phyloP scores from a whole-genome alignment of 176 grass and related monocot species.

The Oryza nivara region DNA sequence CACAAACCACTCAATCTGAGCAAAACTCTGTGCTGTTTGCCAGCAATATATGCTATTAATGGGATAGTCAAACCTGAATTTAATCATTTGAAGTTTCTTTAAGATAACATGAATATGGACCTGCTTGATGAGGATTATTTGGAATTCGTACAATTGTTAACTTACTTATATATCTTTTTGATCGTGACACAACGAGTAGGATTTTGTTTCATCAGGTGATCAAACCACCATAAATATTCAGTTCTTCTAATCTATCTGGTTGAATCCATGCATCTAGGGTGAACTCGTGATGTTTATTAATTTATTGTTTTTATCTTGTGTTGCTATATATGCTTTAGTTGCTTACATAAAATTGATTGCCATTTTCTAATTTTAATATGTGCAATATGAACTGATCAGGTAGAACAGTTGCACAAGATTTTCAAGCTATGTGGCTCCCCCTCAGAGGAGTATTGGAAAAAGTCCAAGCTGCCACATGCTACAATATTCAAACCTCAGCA shows the following conservation, averaged over 20 bases:
- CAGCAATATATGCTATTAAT: constrained; percentile 1
- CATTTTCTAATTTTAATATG: constrained; percentile 28
- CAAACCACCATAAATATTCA: constrained; percentile 3
- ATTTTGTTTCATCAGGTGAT: not conserved
- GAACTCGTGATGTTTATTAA: not conserved
- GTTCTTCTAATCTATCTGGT: not conserved
- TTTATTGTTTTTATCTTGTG: constrained; percentile 20
- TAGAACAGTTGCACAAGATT: constrained; percentile 74
- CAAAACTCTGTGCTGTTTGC: not conserved
- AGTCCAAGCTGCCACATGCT: constrained; percentile 65
- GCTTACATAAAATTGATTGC: constrained; percentile 9
- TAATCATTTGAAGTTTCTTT: constrained; percentile 12
- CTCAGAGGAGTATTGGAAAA: constrained; percentile 71
- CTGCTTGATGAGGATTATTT: not conserved
- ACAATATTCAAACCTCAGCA: constrained; percentile 65
- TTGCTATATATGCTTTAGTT: constrained; percentile 21
- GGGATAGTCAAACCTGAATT: constrained; percentile 1
- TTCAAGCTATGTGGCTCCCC: constrained; percentile 71
- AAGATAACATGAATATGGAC: constrained; percentile 5
- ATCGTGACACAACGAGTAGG: not conserved
- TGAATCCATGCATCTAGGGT: not conserved
- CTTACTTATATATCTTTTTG: not conserved
- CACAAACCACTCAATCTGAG: not conserved
- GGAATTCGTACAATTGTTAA: not conserved
- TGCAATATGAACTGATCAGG: constrained; percentile 44